These are phyloP conservation scores for Solanum piurae DNA, from an alignment of 257 asterid genomes.

Conservation along the genomic window DNA sequence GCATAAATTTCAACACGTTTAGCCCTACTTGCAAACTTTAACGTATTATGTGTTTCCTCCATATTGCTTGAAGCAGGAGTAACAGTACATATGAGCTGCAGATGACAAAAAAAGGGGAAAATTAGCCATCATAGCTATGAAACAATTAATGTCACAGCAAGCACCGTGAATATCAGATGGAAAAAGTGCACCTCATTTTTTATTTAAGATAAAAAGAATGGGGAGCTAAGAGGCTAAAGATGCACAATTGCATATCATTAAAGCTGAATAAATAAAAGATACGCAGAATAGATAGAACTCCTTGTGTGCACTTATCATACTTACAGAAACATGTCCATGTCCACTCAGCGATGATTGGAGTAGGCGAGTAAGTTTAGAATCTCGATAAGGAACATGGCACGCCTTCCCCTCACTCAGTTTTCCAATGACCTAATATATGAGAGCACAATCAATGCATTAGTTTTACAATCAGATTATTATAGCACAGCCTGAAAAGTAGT, in stretches of 20 bases:
- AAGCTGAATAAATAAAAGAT: not conserved
- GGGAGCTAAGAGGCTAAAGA: not conserved
- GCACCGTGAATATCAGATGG: not conserved
- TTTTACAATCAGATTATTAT: not conserved
- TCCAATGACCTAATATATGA: slow-evolving; percentile 70
- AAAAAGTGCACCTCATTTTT: not conserved
- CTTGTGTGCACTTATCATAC: slow-evolving; percentile 9
- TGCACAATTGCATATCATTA: not conserved
- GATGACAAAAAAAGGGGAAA: slow-evolving; percentile 4
- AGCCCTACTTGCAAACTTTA: slow-evolving; percentile 98
- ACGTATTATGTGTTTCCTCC: slow-evolving; percentile 98
- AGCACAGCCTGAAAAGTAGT: not conserved
- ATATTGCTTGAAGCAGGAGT: slow-evolving; percentile 98
- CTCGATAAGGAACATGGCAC: slow-evolving; percentile 93
- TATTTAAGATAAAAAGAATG: not conserved
- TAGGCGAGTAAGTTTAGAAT: slow-evolving; percentile 93
- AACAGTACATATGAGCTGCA: slow-evolving; percentile 90
- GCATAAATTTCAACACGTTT: slow-evolving; percentile 90
- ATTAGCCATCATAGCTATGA: not conserved
- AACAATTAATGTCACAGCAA: not conserved
- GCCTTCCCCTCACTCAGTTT: slow-evolving; percentile 98
- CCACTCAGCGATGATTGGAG: slow-evolving; percentile 96
- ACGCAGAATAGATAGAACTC: not conserved
- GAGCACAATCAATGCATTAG: not conserved
- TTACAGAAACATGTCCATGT: slow-evolving; percentile 98